These are phyloP conservation scores for Spergularia azorica DNA, from an alignment of 179 eudicot species.

Conservation along the genomic window DNA sequence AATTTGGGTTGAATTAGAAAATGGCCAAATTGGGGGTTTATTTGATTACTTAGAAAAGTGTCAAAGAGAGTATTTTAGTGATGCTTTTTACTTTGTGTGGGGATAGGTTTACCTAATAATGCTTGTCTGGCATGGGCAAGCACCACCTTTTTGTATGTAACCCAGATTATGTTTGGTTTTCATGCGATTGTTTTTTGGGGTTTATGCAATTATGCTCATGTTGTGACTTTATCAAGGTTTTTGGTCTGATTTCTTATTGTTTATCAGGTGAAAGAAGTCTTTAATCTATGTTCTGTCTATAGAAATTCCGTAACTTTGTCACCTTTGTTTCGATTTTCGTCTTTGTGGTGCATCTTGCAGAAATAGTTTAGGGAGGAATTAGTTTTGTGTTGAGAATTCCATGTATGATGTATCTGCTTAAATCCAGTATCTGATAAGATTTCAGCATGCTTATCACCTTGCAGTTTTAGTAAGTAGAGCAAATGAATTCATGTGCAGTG, in stretches of 20 bases:
- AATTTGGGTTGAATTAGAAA: conserved; percentile 1
- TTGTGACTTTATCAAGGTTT: conserved; percentile 12
- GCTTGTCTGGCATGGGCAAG: conserved; percentile 25
- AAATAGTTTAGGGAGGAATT: too few species aligned
- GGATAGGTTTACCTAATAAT: conserved; percentile 16
- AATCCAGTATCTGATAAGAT: too few species aligned
- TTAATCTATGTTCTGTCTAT: not conserved
- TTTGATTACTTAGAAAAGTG: conserved; percentile 14
- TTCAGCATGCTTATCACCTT: too few species aligned
- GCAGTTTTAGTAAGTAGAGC: too few species aligned
- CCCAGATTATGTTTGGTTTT: not conserved
- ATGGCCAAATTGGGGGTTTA: not conserved
- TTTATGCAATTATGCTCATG: conserved; percentile 8
- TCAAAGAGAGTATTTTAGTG: not conserved
- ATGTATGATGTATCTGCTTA: too few species aligned
- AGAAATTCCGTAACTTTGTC: conserved; percentile 3
- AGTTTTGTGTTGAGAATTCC: too few species aligned
- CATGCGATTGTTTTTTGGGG: conserved; percentile 12
- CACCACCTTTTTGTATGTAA: not conserved
- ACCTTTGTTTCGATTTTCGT: not conserved
- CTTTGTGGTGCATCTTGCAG: not conserved
- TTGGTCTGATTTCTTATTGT: not conserved
- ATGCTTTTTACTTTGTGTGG: conserved; percentile 5
- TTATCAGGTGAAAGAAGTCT: not conserved
- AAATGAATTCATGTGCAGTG: too few species aligned